phyloP scores from a whole-genome alignment of 2,329 filamentous ascomycete species.

The Amauroascus niger region DNA sequence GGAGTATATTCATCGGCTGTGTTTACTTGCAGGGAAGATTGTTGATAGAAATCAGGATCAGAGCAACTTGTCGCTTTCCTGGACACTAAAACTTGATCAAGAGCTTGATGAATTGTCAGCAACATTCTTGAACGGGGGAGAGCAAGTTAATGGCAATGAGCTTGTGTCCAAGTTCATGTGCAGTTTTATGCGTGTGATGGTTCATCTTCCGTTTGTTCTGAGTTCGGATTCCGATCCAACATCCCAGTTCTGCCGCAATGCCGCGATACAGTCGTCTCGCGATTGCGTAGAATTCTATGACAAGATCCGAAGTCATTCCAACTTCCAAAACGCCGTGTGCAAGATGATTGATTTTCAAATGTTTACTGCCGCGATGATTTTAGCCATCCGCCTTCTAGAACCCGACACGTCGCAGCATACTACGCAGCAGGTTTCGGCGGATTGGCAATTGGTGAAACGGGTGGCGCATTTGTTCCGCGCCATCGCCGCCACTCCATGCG shows the following conservation, averaged over 20 bases:
- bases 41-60: slow-evolving; percentile 36
- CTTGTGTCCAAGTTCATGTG: slow-evolving; percentile 35
- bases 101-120: slow-evolving; percentile 29
- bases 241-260: slow-evolving; percentile 33
- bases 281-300: slow-evolving; percentile 34
- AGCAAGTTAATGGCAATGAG: neutral
- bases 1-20: slow-evolving; percentile 26
- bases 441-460: slow-evolving; percentile 30
- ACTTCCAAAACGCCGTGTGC: slow-evolving; percentile 26
- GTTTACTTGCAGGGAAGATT: slow-evolving; percentile 31
- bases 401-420: slow-evolving; percentile 21
- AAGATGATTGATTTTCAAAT: slow-evolving; percentile 42
- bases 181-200: slow-evolving; percentile 31
- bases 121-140: slow-evolving; percentile 10
- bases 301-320: slow-evolving; percentile 24
- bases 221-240: slow-evolving; percentile 29
- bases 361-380: slow-evolving; percentile 39
- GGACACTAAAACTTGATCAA: slow-evolving; percentile 35
- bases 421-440: slow-evolving; percentile 29
- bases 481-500: slow-evolving; percentile 29
- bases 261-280: slow-evolving; percentile 36
- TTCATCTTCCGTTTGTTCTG: slow-evolving; percentile 43
- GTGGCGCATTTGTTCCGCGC: slow-evolving; percentile 28
- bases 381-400: slow-evolving; percentile 38
- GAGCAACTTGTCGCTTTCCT: slow-evolving; percentile 28